phyloP scores from a whole-genome alignment of 306 rosid species.

The Bauhinia variegata region DNA sequence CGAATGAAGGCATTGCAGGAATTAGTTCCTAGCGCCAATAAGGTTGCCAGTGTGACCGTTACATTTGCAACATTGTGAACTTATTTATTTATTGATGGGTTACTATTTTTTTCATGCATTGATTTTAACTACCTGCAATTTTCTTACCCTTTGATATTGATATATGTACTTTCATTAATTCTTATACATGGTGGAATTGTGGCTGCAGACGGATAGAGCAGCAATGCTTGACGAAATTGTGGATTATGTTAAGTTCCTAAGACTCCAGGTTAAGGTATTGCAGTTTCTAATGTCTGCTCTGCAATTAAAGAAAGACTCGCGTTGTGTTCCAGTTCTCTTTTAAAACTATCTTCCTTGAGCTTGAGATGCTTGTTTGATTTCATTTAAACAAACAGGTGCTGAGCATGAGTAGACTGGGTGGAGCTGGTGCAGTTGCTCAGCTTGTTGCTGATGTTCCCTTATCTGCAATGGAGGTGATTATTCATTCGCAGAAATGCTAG shows the following conservation, averaged over 20 bases:
- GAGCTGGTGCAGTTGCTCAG: slow-evolving; percentile 97
- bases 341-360: slow-evolving; percentile 13
- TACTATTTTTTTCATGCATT: too few relatives aligned
- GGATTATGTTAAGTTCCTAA: slow-evolving; percentile 94
- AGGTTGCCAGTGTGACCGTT: slow-evolving; percentile 43
- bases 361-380: too few relatives aligned
- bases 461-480: slow-evolving; percentile 53
- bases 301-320: slow-evolving; percentile 18
- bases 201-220: slow-evolving; percentile 85
- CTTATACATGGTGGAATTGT: slow-evolving; percentile 26
- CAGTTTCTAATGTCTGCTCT: slow-evolving; percentile 19
- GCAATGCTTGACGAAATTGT: slow-evolving; percentile 98
- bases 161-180: not conserved
- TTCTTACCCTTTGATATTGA: not conserved
- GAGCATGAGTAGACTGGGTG: slow-evolving; percentile 98
- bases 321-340: not conserved
- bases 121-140: too few relatives aligned
- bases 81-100: too few relatives aligned
- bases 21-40: slow-evolving; percentile 92
- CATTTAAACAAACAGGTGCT: slow-evolving; percentile 60
- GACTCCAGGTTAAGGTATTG: slow-evolving; percentile 97
- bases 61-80: too few relatives aligned
- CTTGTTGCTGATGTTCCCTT: slow-evolving; percentile 94
- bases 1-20: slow-evolving; percentile 97
- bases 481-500: not conserved